A percentile compares a stretch with the other conserved stretches of the same genome.
phyloP scores from a whole-genome alignment of 169 alveolate species.

The Plasmodium gallinaceum region DNA sequence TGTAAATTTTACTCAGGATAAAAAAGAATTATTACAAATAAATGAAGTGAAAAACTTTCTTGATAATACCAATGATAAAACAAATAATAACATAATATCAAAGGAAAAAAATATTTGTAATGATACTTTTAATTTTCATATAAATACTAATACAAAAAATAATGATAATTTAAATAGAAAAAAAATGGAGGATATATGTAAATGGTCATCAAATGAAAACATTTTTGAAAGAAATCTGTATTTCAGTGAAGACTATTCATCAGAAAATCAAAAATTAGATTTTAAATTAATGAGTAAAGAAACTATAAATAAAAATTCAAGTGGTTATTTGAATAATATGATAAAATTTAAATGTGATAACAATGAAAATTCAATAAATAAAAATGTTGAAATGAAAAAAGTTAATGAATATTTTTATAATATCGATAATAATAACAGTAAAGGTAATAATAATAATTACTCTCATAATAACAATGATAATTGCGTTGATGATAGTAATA shows the following conservation, averaged over 20 bases:
- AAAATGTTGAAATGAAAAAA: neutral
- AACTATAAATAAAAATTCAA: constrained; percentile 1
- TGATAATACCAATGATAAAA: too few species aligned
- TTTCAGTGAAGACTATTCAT: neutral
- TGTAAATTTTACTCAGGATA: too few species aligned
- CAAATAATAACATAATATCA: too few species aligned
- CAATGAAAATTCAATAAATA: neutral
- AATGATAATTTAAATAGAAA: neutral
- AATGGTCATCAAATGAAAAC: neutral
- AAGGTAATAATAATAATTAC: neutral
- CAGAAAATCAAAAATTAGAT: neutral
- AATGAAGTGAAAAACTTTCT: too few species aligned
- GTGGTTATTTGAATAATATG: neutral
- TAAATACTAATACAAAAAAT: neutral
- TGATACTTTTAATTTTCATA: neutral
- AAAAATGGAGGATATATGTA: neutral
- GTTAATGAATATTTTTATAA: neutral
- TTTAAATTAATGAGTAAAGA: constrained; percentile 8
- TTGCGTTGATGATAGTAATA: neutral
- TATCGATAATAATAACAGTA: neutral
- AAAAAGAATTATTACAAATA: too few species aligned
- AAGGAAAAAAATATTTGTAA: neutral
- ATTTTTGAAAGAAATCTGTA: neutral
- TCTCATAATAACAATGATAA: neutral
- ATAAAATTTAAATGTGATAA: neutral